These are phyloP conservation scores for Penicillium expansum DNA, from an alignment of 2,329 filamentous ascomycete genomes.

Conservation along the genomic window DNA sequence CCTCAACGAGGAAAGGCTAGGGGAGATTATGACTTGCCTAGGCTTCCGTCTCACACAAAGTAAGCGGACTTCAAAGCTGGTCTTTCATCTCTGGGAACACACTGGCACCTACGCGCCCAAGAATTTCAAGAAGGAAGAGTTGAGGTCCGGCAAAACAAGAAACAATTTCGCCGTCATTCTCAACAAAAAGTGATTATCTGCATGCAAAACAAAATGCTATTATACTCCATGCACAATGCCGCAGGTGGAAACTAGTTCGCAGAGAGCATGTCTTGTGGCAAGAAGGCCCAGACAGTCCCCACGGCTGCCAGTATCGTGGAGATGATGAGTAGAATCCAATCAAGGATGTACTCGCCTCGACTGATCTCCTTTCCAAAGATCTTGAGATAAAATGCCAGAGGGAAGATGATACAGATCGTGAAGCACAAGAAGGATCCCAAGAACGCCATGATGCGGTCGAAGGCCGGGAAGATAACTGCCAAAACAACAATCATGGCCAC, in stretches of 20 bases:
- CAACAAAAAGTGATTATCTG: constrained; percentile 20
- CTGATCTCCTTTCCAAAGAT: constrained; percentile 75
- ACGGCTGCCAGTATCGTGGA: constrained; percentile 69
- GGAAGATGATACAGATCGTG: constrained; percentile 89
- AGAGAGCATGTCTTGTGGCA: constrained; percentile 73
- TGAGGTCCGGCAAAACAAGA: constrained; percentile 70
- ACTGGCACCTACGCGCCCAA: constrained; percentile 29
- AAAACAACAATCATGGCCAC: constrained; percentile 73
- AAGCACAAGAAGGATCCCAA: constrained; percentile 90
- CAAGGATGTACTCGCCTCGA: constrained; percentile 60
- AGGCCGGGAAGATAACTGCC: constrained; percentile 70
- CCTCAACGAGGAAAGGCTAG: constrained; percentile 67
- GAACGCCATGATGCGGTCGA: constrained; percentile 87
- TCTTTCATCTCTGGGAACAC: constrained; percentile 82
- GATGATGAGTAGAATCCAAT: constrained; percentile 66
- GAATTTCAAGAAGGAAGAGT: constrained; percentile 67
- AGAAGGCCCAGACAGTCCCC: constrained; percentile 83
- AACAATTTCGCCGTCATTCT: constrained; percentile 91
- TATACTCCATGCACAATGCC: background rate
- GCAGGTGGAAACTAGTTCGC: constrained; percentile 30
- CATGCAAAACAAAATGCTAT: background rate
- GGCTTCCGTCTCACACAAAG: constrained; percentile 66
- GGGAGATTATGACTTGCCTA: constrained; percentile 70
- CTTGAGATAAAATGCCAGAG: constrained; percentile 84
- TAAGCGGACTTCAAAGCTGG: constrained; percentile 78